These are phyloP conservation scores for Russula brevipes DNA, from an alignment of 768 basidiomycete species.

Conservation along the genomic window DNA sequence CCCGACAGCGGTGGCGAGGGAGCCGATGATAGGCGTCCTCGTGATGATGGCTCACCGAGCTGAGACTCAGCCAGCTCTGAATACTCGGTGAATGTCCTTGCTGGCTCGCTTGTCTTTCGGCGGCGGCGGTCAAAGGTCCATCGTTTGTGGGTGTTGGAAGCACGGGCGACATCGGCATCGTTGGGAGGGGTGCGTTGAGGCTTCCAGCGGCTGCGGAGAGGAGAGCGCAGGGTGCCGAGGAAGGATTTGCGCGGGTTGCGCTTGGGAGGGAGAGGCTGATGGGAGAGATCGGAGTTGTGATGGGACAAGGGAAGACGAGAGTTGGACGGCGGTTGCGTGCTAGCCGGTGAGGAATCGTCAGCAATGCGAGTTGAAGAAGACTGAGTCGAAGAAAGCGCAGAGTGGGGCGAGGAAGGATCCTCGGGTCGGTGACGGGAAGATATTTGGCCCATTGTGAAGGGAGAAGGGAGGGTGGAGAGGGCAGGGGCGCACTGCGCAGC, in stretches of 20 bases:
- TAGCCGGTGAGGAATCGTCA: background rate
- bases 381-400: background rate
- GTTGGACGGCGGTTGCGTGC: background rate
- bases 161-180: background rate
- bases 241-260: conserved; percentile 10
- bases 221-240: conserved; percentile 16
- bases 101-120: conserved; percentile 1
- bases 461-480: background rate
- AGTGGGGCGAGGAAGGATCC: background rate
- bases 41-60: conserved; percentile 1
- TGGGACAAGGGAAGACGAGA: background rate
- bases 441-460: conserved; percentile 10
- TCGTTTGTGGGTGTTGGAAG: conserved; percentile 5
- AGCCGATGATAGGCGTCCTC: background rate
- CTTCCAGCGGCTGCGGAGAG: background rate
- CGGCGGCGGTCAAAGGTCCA: conserved; percentile 18
- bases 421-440: conserved; percentile 18
- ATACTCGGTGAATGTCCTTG: background rate
- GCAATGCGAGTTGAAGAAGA: conserved; percentile 7
- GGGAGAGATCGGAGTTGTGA: conserved; percentile 16
- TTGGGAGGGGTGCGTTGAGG: background rate
- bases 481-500: background rate
- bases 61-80: conserved; percentile 4
- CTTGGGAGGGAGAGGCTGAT: conserved; percentile 18
- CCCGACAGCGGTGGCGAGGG: background rate